These are phyloP conservation scores for Erodium moschatum DNA, from an alignment of 441 rosid species.

Conservation along the genomic window DNA sequence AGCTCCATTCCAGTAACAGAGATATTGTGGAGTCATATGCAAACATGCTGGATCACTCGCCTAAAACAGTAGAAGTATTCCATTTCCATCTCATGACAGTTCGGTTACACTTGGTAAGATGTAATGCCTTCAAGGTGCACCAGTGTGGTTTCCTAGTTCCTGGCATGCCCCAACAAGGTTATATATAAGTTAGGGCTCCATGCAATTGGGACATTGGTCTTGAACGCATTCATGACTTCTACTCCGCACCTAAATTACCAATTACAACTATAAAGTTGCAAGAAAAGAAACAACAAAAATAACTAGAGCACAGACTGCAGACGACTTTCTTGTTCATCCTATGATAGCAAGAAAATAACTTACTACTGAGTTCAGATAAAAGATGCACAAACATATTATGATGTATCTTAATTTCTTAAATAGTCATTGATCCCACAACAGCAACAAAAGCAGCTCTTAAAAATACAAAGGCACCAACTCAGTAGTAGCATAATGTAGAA, in stretches of 20 bases:
- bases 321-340: no score
- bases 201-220: slow-evolving; percentile 58
- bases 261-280: neutral
- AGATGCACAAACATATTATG: no score
- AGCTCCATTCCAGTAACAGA: neutral
- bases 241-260: slow-evolving; percentile 1
- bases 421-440: no score
- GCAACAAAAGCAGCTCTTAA: no score
- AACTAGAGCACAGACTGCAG: no score
- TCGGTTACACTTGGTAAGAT: slow-evolving; percentile 76
- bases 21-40: neutral
- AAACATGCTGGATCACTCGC: slow-evolving; percentile 89
- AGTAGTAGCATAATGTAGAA: neutral
- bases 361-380: no score
- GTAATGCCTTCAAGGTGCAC: slow-evolving; percentile 80
- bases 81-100: slow-evolving; percentile 77
- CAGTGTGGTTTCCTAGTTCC: slow-evolving; percentile 88
- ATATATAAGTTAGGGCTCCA: slow-evolving; percentile 82
- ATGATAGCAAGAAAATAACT: no score
- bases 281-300: no score
- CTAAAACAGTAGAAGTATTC: slow-evolving; percentile 71
- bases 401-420: no score
- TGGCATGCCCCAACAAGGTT: slow-evolving; percentile 75
- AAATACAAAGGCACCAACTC: no score
- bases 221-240: slow-evolving; percentile 49